Evolutionary conservation across 2,329 filamentous ascomycete species (phyloP), one percentile per base, ranked within the genome.

Genomic region (Aspergillus sp.): DNA sequence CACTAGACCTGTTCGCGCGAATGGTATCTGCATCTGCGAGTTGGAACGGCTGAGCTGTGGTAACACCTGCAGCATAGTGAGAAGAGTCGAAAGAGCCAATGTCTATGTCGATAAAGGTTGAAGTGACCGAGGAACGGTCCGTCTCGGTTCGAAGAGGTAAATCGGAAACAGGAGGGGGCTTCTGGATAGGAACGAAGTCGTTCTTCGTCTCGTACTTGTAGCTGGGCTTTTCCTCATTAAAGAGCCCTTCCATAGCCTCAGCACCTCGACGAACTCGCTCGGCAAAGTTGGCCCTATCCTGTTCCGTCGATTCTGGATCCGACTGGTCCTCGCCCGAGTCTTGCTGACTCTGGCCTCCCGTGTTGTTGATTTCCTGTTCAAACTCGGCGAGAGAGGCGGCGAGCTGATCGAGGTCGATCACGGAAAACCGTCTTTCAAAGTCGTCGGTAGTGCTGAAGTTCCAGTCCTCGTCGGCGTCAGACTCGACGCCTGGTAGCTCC

Each of bases 371-470:
- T 55, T 79, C 72, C 69, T 79, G 68, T 70, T 82, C 76, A 57
- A 80, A 68, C 49, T 77, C 75, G 17, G 79, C 77, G 53, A 83
- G 74, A 1, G 81, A 81, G 54, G 82, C 81, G 15, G 76, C 74
- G 43, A 83, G 73, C 61, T 82, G 75, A 64, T 82, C 76, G 8
- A 80, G 65, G 63, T 80, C 75, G 51, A 83, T 77, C 47, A 81
- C 76, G 2, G 81, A 82, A 53, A 82, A 81, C 38, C 81, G 71
- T 59, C 80, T 77, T 64, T 88, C 84, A 65, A 88, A 88, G 15
- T 84, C 83, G 64, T 85, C 84, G 2, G 85, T 87, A 5, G 85
- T 87, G 67, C 85, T 88, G 70, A 89, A 89, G 60, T 87, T 88
- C 87, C 87, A 89, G 64, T 87, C 85, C 46, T 85, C 83, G 3